Evolutionary conservation across 2,329 filamentous ascomycete species (phyloP), one percentile per base, ranked within the genome.

Genomic region (Colletotrichum sansevieriae): DNA sequence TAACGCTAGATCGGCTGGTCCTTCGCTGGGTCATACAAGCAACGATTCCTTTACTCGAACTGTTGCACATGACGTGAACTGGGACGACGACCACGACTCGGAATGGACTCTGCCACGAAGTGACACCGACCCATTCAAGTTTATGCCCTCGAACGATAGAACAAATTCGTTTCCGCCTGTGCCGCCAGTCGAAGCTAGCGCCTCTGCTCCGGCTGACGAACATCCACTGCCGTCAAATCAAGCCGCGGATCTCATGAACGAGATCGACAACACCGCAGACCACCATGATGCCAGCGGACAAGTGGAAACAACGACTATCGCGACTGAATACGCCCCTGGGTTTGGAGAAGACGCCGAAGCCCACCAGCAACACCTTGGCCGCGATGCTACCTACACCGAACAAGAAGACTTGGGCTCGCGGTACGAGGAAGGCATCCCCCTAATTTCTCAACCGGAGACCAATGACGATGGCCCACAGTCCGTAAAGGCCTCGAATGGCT

Each of bases 351-450:
- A 44, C 22, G 29, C 35, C 6, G 6, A 71, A 51, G 58, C 72
- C 63, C 71, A 74, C 69, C 37, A 78, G 8, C 78, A 81, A 49
- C 81, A 78, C 9, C 76, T 84, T 52, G 84, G 84, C 9, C 81
- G 84, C 13, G 81, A 85, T 20, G 70, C 84, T 1, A 75, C 78
- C 22, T 81, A 78, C 47, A 70, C 76, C 1, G 78, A 82, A 12
- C 81, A 81, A 41, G 80, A 84, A 43, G 80, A 80, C 22, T 79
- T 81, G 1, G 86, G 91, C 29, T 85, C 87, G 25, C 87, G 91
- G 51, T 93, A 86, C 71, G 90, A 92, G 66, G 91, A 94, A 78
- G 91, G 91, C 0, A 68, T 93, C 4, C 91, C 91, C 1, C 78
- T 94, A 68, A 88, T 88, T 73, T 81, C 83, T 20, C 77, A 81